A percentile compares a stretch with the other conserved stretches of the same genome.
Conservation (phyloP, 2,329 filamentous ascomycete genomes). For the Diplodia mutila region DNA sequence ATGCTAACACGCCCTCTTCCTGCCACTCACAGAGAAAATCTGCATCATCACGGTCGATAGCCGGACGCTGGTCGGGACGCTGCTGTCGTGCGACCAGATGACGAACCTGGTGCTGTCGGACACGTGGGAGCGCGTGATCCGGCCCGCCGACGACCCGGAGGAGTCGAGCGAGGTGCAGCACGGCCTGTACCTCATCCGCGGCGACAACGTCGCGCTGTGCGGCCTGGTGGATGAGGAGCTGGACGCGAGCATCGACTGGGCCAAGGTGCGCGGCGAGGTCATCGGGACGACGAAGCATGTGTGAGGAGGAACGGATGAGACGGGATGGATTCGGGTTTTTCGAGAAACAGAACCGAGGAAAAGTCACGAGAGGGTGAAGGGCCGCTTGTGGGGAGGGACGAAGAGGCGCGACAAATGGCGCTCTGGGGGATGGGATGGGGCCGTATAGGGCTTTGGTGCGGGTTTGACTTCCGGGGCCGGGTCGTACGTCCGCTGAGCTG, state of each 20-base stretch:
- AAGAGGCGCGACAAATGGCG: neutral
- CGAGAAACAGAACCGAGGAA: too few relatives aligned
- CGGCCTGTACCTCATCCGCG: slow-evolving; percentile 88
- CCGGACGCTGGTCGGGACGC: slow-evolving; percentile 73
- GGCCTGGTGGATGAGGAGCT: slow-evolving; percentile 88
- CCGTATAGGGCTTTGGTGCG: neutral
- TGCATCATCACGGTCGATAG: slow-evolving; percentile 91
- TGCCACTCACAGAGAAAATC: slow-evolving; percentile 72
- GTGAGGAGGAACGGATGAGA: neutral
- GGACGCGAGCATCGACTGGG: slow-evolving; percentile 91
- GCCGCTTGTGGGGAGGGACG: slow-evolving; percentile 3
- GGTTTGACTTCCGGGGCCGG: neutral
- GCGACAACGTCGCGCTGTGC: slow-evolving; percentile 90
- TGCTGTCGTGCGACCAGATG: slow-evolving; percentile 84
- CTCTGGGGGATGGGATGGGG: neutral
- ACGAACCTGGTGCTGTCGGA: slow-evolving; percentile 89
- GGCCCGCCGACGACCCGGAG: slow-evolving; percentile 79
- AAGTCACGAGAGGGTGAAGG: neutral
- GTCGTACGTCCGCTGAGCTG: neutral
- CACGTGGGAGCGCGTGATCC: slow-evolving; percentile 88
- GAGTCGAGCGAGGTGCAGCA: slow-evolving; percentile 79
- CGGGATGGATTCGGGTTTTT: too few relatives aligned
- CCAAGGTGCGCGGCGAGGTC: slow-evolving; percentile 80
- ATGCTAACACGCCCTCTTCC: neutral
- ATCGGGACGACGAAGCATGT: slow-evolving; percentile 83